phyloP scores from a whole-genome alignment of 1,284 basidiomycete genomes.

The Ceratobasidium sp. region DNA sequence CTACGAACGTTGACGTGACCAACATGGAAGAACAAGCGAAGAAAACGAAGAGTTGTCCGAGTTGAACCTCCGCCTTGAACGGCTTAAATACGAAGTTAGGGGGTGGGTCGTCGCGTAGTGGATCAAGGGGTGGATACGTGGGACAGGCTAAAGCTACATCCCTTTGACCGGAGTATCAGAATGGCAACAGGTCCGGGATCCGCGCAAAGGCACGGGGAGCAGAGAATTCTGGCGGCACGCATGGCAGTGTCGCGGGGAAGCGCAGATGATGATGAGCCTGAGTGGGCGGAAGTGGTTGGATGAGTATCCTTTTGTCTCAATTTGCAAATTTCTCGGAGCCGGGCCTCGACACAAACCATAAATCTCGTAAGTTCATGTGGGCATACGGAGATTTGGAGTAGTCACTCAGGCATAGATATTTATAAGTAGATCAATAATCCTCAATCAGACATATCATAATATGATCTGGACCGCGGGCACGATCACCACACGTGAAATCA shows the following conservation, averaged over 20 bases:
- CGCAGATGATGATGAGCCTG: not conserved
- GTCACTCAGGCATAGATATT: not conserved
- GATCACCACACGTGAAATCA: not conserved
- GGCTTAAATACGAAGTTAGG: not conserved
- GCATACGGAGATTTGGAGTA: not conserved
- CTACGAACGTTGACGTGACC: not conserved
- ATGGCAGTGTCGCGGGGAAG: not conserved
- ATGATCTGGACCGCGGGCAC: not conserved
- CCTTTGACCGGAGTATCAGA: constrained; percentile 2
- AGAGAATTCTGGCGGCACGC: not conserved
- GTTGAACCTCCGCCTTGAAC: not conserved
- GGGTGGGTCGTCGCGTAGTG: not conserved
- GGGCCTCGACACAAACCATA: not conserved
- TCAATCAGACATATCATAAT: not conserved
- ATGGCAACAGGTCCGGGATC: not conserved
- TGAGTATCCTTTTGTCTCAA: not conserved
- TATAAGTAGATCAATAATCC: not conserved
- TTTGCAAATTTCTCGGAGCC: not conserved
- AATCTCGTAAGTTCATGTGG: not conserved
- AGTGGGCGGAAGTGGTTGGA: not conserved
- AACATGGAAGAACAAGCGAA: constrained; percentile 5
- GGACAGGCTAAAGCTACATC: not conserved
- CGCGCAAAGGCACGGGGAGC: not conserved
- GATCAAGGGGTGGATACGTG: not conserved
- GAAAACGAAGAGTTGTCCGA: constrained; percentile 1